These are phyloP conservation scores for Aspergillus campestris DNA, from an alignment of 495 filamentous ascomycete species.

Conservation along the genomic window DNA sequence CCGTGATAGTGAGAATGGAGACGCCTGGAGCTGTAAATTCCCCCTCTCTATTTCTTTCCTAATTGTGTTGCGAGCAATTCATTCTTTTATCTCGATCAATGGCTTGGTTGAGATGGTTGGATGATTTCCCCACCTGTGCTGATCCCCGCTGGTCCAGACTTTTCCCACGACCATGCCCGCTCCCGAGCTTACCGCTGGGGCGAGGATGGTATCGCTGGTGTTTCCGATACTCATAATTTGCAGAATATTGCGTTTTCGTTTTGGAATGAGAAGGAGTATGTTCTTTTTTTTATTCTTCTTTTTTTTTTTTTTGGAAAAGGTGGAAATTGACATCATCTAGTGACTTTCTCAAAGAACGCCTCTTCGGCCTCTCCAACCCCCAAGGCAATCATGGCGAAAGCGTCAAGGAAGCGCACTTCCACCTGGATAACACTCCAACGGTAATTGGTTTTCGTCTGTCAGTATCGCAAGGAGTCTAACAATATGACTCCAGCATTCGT, in stretches of 20 bases:
- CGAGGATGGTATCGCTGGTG: constrained; percentile 93
- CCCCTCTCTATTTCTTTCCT: not conserved
- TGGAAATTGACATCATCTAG: constrained; percentile 34
- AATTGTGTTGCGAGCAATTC: not conserved
- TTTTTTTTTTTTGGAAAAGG: too few species aligned
- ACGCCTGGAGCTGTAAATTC: constrained; percentile 88
- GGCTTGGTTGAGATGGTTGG: too few species aligned
- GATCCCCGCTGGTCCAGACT: constrained; percentile 48
- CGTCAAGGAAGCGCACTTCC: constrained; percentile 93
- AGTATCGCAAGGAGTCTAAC: constrained; percentile 4
- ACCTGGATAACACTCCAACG: constrained; percentile 84
- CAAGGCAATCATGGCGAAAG: constrained; percentile 96
- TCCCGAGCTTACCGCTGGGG: constrained; percentile 89
- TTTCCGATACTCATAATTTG: constrained; percentile 81
- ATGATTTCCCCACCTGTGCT: not conserved
- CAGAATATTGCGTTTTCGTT: constrained; percentile 94
- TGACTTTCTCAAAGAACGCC: constrained; percentile 84
- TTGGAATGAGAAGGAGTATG: constrained; percentile 95
- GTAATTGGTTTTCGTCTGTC: constrained; percentile 11
- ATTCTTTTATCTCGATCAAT: not conserved
- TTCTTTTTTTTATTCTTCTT: constrained; percentile 3
- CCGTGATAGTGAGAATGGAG: constrained; percentile 55
- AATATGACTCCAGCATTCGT: constrained; percentile 62
- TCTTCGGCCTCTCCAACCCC: constrained; percentile 91
- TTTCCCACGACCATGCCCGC: constrained; percentile 83